Conservation (phyloP, 2,329 filamentous ascomycete species). For the Stagonosporopsis rhizophila region DNA sequence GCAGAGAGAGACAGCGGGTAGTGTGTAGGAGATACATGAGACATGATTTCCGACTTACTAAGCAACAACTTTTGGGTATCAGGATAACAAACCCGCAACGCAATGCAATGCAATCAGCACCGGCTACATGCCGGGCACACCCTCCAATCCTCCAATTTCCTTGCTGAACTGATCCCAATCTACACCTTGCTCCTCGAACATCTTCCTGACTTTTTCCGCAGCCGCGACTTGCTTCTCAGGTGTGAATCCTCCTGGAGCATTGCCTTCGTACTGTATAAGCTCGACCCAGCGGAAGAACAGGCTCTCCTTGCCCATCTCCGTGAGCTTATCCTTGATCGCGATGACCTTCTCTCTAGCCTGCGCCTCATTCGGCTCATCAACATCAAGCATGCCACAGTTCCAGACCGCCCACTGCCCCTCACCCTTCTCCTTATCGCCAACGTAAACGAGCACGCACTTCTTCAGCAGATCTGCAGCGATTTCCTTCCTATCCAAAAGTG, state of each 20-base stretch:
- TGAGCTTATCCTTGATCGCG: slow-evolving; percentile 78
- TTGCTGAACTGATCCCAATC: slow-evolving; percentile 83
- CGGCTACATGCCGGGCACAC: slow-evolving; percentile 56
- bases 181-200: slow-evolving; percentile 78
- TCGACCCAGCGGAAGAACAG: slow-evolving; percentile 94
- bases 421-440: slow-evolving; percentile 32
- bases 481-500: slow-evolving; percentile 69
- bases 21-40: background rate
- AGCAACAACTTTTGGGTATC: slow-evolving; percentile 14
- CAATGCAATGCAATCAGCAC: slow-evolving; percentile 10
- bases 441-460: slow-evolving; percentile 63
- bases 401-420: slow-evolving; percentile 75
- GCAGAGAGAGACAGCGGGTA: background rate
- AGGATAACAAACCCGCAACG: slow-evolving; percentile 11
- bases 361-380: slow-evolving; percentile 59
- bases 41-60: background rate
- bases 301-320: slow-evolving; percentile 80
- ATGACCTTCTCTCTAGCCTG: slow-evolving; percentile 76
- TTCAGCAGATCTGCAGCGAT: slow-evolving; percentile 71
- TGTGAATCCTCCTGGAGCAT: slow-evolving; percentile 78
- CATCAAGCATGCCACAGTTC: slow-evolving; percentile 62
- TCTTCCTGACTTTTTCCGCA: slow-evolving; percentile 74
- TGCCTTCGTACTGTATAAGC: slow-evolving; percentile 86
- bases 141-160: slow-evolving; percentile 69
- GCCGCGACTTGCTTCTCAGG: slow-evolving; percentile 74